Conservation (phyloP, 1,284 basidiomycete species). For the Ceratobasidium sp. region DNA sequence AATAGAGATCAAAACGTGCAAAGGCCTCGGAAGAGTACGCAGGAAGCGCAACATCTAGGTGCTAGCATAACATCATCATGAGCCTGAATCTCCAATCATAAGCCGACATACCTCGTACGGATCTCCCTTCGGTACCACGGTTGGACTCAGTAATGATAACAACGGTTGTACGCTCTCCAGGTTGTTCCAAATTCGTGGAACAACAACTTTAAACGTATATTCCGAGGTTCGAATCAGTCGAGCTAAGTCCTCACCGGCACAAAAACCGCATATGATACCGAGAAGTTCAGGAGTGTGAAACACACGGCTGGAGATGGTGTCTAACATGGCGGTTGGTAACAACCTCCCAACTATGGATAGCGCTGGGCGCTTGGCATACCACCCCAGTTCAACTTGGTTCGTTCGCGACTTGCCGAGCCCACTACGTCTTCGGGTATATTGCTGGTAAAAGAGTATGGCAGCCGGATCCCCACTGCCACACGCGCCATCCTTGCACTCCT, state of each 20-base stretch:
- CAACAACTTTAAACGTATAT: neutral
- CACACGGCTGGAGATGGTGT: neutral
- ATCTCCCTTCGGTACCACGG: too few relatives aligned
- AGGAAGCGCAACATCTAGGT: neutral
- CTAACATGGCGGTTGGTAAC: neutral
- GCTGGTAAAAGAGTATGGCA: too few relatives aligned
- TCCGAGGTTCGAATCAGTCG: neutral
- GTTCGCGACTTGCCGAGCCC: too few relatives aligned
- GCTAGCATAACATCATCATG: too few relatives aligned
- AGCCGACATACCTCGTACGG: too few relatives aligned
- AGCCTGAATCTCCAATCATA: too few relatives aligned
- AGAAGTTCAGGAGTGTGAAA: constrained; percentile 10
- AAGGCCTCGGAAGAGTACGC: neutral
- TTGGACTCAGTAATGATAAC: neutral
- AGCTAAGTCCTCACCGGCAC: neutral
- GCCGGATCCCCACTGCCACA: too few relatives aligned
- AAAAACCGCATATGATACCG: neutral
- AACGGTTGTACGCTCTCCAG: neutral
- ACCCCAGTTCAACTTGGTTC: too few relatives aligned
- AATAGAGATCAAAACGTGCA: neutral
- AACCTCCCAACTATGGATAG: too few relatives aligned
- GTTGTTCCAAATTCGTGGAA: neutral
- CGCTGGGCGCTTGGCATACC: too few relatives aligned
- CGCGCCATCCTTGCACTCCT: too few relatives aligned
- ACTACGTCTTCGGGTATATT: too few relatives aligned